These are phyloP conservation scores for Tolypocladium inflatum DNA, from an alignment of 2,329 filamentous ascomycete genomes.

Conservation along the genomic window DNA sequence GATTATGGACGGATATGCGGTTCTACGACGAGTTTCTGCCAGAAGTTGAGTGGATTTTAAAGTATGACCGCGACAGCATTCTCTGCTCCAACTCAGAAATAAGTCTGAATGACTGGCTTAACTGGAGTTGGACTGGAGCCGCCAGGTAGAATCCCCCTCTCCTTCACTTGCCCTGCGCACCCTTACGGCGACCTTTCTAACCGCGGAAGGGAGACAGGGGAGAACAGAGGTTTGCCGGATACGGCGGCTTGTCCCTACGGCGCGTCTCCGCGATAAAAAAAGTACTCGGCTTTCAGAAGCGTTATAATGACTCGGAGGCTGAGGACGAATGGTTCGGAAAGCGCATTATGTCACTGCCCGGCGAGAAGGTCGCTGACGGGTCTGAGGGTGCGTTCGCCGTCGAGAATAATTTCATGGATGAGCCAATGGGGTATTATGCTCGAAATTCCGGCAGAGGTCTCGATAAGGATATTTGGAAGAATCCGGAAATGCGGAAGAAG, in stretches of 20 bases:
- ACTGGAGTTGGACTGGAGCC: slow-evolving; percentile 44
- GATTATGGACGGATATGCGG: slow-evolving; percentile 37
- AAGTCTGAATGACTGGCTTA: slow-evolving; percentile 42
- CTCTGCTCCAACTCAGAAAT: slow-evolving; percentile 41
- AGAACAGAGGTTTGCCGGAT: slow-evolving; percentile 37
- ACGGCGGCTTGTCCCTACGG: slow-evolving; percentile 44
- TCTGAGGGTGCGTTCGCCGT: slow-evolving; percentile 35
- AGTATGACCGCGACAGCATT: slow-evolving; percentile 45
- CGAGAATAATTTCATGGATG: slow-evolving; percentile 39
- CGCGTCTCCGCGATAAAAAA: slow-evolving; percentile 38
- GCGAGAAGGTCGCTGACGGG: slow-evolving; percentile 34
- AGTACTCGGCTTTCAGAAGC: slow-evolving; percentile 37
- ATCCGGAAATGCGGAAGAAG: slow-evolving; percentile 29
- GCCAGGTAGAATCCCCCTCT: slow-evolving; percentile 26
- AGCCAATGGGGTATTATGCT: slow-evolving; percentile 46
- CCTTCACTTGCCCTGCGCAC: slow-evolving; percentile 12
- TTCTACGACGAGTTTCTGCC: slow-evolving; percentile 44
- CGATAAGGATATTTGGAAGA: slow-evolving; percentile 35
- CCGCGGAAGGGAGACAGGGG: background rate
- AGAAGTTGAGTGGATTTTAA: slow-evolving; percentile 42
- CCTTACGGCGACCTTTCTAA: too few species aligned
- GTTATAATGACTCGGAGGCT: slow-evolving; percentile 38
- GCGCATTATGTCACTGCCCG: slow-evolving; percentile 36
- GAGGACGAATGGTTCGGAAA: slow-evolving; percentile 48
- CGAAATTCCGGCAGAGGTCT: slow-evolving; percentile 31